A percentile compares a stretch with the other conserved stretches of the same genome.
Evolutionary conservation across 192 early-diverging fungal species (phyloP).

Genomic region (Coemansia sp.): DNA sequence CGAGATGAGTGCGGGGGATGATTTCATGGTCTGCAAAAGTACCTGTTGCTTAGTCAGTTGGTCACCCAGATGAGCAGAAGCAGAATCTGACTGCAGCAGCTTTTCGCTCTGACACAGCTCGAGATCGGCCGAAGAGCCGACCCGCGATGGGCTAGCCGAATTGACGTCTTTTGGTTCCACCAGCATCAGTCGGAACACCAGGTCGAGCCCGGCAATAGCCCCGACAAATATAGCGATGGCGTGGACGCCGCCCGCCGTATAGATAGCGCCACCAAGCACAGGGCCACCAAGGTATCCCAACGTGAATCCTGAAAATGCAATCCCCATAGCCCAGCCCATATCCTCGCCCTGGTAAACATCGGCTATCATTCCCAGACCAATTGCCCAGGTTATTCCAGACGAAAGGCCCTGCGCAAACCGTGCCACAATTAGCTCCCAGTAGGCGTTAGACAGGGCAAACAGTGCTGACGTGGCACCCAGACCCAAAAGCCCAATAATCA

Average conservation of each 20-base stretch:
- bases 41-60: background rate
- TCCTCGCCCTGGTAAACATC: conserved; percentile 65
- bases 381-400: conserved; percentile 72
- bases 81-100: conserved; percentile 6
- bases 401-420: conserved; percentile 70
- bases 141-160: conserved; percentile 9
- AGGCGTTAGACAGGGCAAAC: conserved; percentile 64
- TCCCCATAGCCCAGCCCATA: conserved; percentile 70
- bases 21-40: background rate
- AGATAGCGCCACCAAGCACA: conserved; percentile 63
- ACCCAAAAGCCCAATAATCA: conserved; percentile 68
- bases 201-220: conserved; percentile 58
- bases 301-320: conserved; percentile 63
- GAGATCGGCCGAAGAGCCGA: conserved; percentile 1
- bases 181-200: conserved; percentile 60
- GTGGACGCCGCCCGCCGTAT: conserved; percentile 61
- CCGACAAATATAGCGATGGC: conserved; percentile 71
- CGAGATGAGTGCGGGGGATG: conserved; percentile 15
- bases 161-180: conserved; percentile 54
- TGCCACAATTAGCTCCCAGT: conserved; percentile 64
- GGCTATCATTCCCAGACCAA: conserved; percentile 69
- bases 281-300: conserved; percentile 71
- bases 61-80: no score
- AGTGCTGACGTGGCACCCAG: conserved; percentile 61
- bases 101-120: conserved; percentile 11